Conservation (phyloP, 1,284 basidiomycete species). For the Ustanciosporium gigantosporum region DNA sequence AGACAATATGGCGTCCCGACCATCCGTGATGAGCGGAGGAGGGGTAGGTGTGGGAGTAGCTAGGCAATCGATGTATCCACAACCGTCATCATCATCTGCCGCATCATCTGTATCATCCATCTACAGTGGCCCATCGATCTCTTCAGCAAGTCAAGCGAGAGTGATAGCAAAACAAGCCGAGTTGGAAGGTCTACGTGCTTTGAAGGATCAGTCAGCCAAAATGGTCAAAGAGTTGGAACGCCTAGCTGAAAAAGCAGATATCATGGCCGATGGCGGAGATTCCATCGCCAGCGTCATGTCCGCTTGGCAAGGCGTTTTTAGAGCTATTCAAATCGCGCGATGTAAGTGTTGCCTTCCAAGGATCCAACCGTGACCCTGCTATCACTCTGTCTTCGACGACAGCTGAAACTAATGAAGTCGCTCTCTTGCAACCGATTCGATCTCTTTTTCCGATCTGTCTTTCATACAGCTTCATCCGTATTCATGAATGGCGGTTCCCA, state of each 20-base stretch:
- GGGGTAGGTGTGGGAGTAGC: slow-evolving; percentile 16
- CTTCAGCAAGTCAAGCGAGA: slow-evolving; percentile 36
- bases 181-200: slow-evolving; percentile 46
- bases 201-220: slow-evolving; percentile 52
- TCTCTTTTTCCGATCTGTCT: background rate
- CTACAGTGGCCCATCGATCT: slow-evolving; percentile 28
- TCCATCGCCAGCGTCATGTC: slow-evolving; percentile 55
- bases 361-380: no score
- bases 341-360: slow-evolving; percentile 34
- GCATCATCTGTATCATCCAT: slow-evolving; percentile 6
- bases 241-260: slow-evolving; percentile 49
- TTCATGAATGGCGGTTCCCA: slow-evolving; percentile 8
- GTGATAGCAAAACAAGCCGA: slow-evolving; percentile 54
- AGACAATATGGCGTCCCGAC: slow-evolving; percentile 19
- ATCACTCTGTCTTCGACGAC: no score
- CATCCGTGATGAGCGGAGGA: slow-evolving; percentile 15
- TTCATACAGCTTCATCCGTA: slow-evolving; percentile 19
- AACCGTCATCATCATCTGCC: slow-evolving; percentile 10
- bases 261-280: slow-evolving; percentile 51
- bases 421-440: no score
- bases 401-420: no score
- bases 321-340: slow-evolving; percentile 56
- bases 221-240: slow-evolving; percentile 52
- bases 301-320: slow-evolving; percentile 57
- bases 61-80: slow-evolving; percentile 32